These are phyloP conservation scores for Venturia effusa DNA, from an alignment of 2,329 filamentous ascomycete species.

Conservation along the genomic window DNA sequence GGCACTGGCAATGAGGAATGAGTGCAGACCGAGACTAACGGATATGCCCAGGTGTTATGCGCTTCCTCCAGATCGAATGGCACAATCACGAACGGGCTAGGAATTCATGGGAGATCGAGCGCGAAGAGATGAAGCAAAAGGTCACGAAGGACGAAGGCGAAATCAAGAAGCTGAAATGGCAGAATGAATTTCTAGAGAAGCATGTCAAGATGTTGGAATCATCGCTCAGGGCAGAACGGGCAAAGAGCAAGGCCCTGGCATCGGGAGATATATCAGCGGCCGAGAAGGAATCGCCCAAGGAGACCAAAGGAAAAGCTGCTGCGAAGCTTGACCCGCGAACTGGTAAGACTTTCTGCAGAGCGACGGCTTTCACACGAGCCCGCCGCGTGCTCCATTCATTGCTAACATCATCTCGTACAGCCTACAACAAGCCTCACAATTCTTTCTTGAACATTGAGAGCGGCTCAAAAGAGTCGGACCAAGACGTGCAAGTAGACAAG, in stretches of 20 bases:
- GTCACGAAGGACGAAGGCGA: conserved; percentile 93
- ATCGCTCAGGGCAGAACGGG: conserved; percentile 73
- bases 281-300: conserved; percentile 25
- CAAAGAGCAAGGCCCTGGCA: conserved; percentile 49
- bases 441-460: conserved; percentile 41
- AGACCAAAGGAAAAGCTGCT: conserved; percentile 22
- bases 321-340: not conserved
- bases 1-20: not conserved
- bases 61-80: conserved; percentile 98
- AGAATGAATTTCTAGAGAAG: conserved; percentile 80
- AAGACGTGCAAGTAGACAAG: conserved; percentile 50
- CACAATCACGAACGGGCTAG: conserved; percentile 95
- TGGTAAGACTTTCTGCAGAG: not conserved
- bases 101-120: conserved; percentile 98
- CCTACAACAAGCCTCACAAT: conserved; percentile 36
- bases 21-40: not conserved
- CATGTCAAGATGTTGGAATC: conserved; percentile 84
- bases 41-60: conserved; percentile 70
- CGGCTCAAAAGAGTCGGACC: conserved; percentile 38
- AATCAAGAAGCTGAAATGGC: conserved; percentile 71
- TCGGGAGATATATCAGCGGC: conserved; percentile 41
- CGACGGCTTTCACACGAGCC: not conserved
- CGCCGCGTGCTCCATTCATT: conserved; percentile 2
- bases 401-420: conserved; percentile 24
- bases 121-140: conserved; percentile 96